Base-by-base conservation (phyloP, 768 basidiomycete genomes). In the Boletus coccyginus region DNA sequence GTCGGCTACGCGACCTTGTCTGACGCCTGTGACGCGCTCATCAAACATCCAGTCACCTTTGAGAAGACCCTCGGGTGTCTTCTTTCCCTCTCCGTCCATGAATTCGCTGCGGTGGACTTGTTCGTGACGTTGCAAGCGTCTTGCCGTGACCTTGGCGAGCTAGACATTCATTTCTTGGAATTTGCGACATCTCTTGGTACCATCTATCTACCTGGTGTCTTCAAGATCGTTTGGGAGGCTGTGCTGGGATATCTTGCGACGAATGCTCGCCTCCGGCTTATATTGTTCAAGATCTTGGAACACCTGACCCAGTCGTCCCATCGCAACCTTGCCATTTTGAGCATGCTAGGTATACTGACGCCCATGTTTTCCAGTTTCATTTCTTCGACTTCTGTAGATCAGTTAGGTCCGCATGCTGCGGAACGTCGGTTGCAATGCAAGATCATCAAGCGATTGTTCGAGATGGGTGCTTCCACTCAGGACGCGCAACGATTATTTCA, bases 401-500 rank as follows among this genome's bases (percentile, higher is more conserved):
- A 49, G 62, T 33, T 44, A 57, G 31, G 39, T 10, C 19, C 50
- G 7, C 39, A 52, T 24, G 36, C 48, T 11, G 60, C 72, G 5
- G 86, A 88, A 65, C 80, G 81, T 29, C 76, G 80, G 41, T 65
- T 84, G 3, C 66, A 85, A 38, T 80, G 81, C 62, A 88, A 85
- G 66, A 76, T 92, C 0, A 68, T 90, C 21, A 76, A 83, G 50
- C 77, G 82, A n/a, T 66, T 93, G 19, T 73, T 92, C 38, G 90
- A 93, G 59, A 84, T 92, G 75, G 89, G 91, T 2, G 79, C 85
- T 0, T 83, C 80, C 5, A 83, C 86, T 0, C 73, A 76, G 10
- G 86, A 91, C 33, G 82, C 82, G n/a, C 74, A 87, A 44, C 64
- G 66, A 12, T 79, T 93, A 39, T 84, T 94, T 52, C 83, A 86